Evolutionary conservation across 1,284 basidiomycete genomes (phyloP).

Genomic region (Neonothopanus nambi): DNA sequence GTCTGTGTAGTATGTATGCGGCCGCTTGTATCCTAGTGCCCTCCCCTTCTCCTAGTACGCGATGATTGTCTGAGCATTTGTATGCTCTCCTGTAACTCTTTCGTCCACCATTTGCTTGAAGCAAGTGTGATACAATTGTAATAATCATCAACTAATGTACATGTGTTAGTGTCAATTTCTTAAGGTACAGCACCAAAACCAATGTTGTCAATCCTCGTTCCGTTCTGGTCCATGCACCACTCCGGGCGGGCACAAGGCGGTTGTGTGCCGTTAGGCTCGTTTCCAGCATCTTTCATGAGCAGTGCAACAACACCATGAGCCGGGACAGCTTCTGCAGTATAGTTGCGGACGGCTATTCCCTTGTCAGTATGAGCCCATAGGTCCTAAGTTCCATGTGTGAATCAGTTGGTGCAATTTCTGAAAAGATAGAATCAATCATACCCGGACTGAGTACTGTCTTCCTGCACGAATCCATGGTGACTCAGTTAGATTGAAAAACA

Average conservation of each 20-base stretch:
- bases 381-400: slow-evolving; percentile 41
- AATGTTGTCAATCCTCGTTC: slow-evolving; percentile 26
- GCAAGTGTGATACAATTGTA: too few relatives aligned
- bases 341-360: slow-evolving; percentile 62
- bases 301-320: slow-evolving; percentile 71
- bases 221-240: slow-evolving; percentile 46
- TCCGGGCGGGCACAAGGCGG: slow-evolving; percentile 48
- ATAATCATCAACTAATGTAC: too few relatives aligned
- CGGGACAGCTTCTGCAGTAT: slow-evolving; percentile 58
- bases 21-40: not conserved
- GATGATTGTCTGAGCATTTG: too few relatives aligned
- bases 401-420: not conserved
- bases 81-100: too few relatives aligned
- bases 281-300: slow-evolving; percentile 61
- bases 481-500: slow-evolving; percentile 67
- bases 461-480: slow-evolving; percentile 72
- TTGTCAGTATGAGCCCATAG: slow-evolving; percentile 70
- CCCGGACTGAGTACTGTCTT: slow-evolving; percentile 59
- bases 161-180: too few relatives aligned
- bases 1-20: not conserved
- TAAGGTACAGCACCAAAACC: not conserved
- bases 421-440: slow-evolving; percentile 27
- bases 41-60: too few relatives aligned
- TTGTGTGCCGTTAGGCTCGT: slow-evolving; percentile 56
- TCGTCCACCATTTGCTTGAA: too few relatives aligned